phyloP scores from a whole-genome alignment of 2,329 filamentous ascomycete species.

The Chaetothyriales sp. region DNA sequence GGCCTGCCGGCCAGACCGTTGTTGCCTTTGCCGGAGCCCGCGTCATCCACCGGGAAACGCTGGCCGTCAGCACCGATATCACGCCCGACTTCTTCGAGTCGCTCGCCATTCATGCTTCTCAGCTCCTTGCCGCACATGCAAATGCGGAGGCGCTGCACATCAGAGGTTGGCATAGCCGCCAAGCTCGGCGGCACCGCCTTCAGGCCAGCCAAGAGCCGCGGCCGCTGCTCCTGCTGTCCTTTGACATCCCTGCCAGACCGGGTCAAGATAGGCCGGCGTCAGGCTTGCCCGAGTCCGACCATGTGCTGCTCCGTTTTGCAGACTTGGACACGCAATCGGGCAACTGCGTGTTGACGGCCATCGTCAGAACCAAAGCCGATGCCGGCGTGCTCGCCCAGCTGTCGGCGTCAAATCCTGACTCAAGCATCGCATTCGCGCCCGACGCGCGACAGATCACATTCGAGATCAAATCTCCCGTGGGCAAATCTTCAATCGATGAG shows the following conservation, averaged over 20 bases:
- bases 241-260: neutral
- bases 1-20: neutral
- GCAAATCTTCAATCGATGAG: conserved; percentile 7
- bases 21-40: neutral
- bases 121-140: conserved; percentile 10
- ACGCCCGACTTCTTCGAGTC: conserved; percentile 12
- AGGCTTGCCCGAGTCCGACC: neutral
- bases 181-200: neutral
- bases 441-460: conserved; percentile 8
- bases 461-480: conserved; percentile 5
- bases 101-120: conserved; percentile 11
- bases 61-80: neutral
- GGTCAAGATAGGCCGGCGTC: neutral
- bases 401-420: conserved; percentile 8
- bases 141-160: conserved; percentile 9
- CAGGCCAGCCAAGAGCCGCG: neutral
- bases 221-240: neutral
- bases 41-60: neutral
- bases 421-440: conserved; percentile 8
- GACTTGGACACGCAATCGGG: neutral
- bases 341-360: neutral
- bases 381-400: conserved; percentile 6
- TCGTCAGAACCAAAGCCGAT: conserved; percentile 6
- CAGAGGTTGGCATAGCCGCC: neutral
- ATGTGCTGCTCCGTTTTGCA: neutral